Conservation (phyloP, 345 rosid species). For the Iberis pinnata region DNA sequence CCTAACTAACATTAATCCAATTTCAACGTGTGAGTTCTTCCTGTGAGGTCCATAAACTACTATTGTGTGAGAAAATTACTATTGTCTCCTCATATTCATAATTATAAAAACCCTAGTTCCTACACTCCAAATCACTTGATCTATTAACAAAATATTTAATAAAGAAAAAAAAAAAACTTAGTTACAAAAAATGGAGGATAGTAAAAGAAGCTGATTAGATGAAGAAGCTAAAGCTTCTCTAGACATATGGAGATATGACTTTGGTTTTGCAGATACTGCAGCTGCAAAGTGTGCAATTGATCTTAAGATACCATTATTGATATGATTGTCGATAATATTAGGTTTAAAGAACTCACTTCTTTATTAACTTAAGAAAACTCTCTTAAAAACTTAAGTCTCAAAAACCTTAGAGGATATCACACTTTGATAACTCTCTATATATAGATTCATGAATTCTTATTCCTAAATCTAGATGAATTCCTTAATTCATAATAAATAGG, state of each 20-base stretch:
- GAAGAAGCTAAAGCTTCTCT: conserved; percentile 41
- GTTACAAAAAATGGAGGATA: conserved; percentile 17
- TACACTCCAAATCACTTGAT: neutral
- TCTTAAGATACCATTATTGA: conserved; percentile 58
- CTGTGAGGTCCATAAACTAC: no score
- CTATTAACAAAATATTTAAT: neutral
- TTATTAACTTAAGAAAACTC: no score
- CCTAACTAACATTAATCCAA: no score
- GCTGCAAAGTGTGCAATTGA: conserved; percentile 74
- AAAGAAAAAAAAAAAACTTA: neutral
- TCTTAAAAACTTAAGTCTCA: no score
- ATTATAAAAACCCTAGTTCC: conserved; percentile 8
- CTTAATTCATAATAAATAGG: no score
- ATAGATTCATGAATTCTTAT: no score
- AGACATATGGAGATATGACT: conserved; percentile 47
- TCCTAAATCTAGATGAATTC: no score
- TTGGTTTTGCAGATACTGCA: conserved; percentile 50
- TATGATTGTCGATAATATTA: no score
- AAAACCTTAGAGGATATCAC: no score
- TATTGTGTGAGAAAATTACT: neutral
- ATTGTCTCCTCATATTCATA: neutral
- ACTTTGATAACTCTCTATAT: no score
- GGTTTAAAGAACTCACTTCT: no score
- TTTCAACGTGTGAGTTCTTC: no score
- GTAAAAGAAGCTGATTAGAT: conserved; percentile 14